Conservation (phyloP, 192 early-diverging fungal genomes). For the Podila horticola region DNA sequence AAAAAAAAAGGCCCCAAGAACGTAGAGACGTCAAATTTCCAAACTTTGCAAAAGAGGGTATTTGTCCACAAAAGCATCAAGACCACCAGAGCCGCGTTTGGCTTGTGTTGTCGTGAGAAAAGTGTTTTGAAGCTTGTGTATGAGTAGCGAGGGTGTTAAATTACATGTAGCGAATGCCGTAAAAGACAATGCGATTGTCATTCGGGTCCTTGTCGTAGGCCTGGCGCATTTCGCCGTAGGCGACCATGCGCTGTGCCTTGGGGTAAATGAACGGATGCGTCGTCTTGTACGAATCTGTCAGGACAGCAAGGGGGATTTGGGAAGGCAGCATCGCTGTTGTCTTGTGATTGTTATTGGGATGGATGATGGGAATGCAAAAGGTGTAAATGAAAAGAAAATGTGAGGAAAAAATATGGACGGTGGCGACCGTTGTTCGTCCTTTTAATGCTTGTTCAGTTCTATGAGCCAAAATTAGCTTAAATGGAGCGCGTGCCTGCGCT, state of each 20-base stretch:
- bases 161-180: conserved; percentile 86
- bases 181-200: conserved; percentile 84
- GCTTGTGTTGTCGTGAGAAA: too few relatives aligned
- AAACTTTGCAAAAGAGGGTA: too few relatives aligned
- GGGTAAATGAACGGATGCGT: conserved; percentile 83
- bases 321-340: not conserved
- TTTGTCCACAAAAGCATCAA: not conserved
- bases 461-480: too few relatives aligned
- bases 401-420: too few relatives aligned
- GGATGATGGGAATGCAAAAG: not conserved
- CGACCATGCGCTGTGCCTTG: conserved; percentile 73
- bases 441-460: too few relatives aligned
- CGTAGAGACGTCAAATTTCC: not conserved
- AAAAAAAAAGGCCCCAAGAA: conserved; percentile 1
- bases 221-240: conserved; percentile 85
- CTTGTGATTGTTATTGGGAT: not conserved
- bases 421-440: too few relatives aligned
- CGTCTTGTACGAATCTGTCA: conserved; percentile 91
- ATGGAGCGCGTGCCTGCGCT: too few relatives aligned
- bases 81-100: not conserved
- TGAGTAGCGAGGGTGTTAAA: not conserved
- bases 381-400: not conserved
- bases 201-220: conserved; percentile 69
- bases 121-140: too few relatives aligned
- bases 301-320: conserved; percentile 67